A percentile compares a stretch with the other conserved stretches of the same genome.
phyloP scores from a whole-genome alignment of 2,329 filamentous ascomycete species.

The Diplodia sapinea region DNA sequence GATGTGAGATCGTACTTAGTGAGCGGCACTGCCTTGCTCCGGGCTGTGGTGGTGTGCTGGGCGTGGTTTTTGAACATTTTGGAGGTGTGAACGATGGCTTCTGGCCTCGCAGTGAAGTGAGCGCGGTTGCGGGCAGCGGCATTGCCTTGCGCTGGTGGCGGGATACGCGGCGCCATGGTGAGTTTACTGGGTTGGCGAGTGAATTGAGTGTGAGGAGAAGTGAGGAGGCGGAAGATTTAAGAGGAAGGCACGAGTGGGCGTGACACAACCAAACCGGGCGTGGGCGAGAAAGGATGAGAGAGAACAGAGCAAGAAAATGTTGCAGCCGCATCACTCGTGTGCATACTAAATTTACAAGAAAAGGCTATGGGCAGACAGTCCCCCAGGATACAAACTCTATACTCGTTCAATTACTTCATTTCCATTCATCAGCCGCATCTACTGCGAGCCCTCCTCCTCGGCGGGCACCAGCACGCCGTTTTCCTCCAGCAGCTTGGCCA shows the following conservation, averaged over 20 bases:
- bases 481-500: slow-evolving; percentile 89
- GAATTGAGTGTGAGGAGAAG: background rate
- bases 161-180: background rate
- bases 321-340: background rate
- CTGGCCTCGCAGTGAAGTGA: background rate
- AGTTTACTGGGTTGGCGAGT: background rate
- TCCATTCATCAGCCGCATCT: slow-evolving; percentile 23
- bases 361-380: slow-evolving; percentile 19
- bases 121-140: background rate
- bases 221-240: background rate
- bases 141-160: background rate
- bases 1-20: slow-evolving; percentile 23
- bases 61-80: slow-evolving; percentile 18
- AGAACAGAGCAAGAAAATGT: slow-evolving; percentile 2
- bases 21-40: background rate
- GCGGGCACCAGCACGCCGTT: slow-evolving; percentile 80
- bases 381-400: slow-evolving; percentile 7
- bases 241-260: background rate
- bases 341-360: slow-evolving; percentile 23
- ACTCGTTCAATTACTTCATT: slow-evolving; percentile 3
- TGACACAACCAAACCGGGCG: background rate
- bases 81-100: background rate
- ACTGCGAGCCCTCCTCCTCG: slow-evolving; percentile 48
- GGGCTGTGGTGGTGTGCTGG: background rate
- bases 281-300: background rate